A percentile compares a stretch with the other conserved stretches of the same genome.
These are phyloP conservation scores for Hymenoscyphus fructigenus DNA, from an alignment of 2,329 filamentous ascomycete genomes.

Conservation along the genomic window DNA sequence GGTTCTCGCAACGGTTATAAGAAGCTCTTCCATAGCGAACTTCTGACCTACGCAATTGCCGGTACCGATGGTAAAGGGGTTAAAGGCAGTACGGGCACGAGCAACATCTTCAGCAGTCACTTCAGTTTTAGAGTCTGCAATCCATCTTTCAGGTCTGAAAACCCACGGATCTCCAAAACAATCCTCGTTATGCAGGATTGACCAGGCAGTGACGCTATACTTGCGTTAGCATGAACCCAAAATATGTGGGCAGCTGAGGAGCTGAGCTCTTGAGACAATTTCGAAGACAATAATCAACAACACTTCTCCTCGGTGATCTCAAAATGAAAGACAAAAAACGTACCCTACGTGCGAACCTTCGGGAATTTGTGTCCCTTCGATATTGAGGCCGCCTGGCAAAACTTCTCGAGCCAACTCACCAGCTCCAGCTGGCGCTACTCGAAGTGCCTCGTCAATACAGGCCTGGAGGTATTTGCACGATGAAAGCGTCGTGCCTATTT, in stretches of 20 bases:
- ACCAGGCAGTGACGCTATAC: slow-evolving; percentile 40
- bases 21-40: slow-evolving; percentile 18
- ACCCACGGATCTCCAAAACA: slow-evolving; percentile 43
- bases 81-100: slow-evolving; percentile 7
- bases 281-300: no score
- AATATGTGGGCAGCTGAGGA: no score
- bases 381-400: slow-evolving; percentile 6
- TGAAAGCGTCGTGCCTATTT: slow-evolving; percentile 13
- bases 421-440: slow-evolving; percentile 19
- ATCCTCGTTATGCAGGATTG: slow-evolving; percentile 43
- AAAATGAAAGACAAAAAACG: no score
- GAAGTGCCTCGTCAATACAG: slow-evolving; percentile 36
- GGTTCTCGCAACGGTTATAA: slow-evolving; percentile 8
- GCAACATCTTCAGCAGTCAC: slow-evolving; percentile 19
- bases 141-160: slow-evolving; percentile 43
- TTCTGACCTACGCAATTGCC: slow-evolving; percentile 19
- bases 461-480: slow-evolving; percentile 41
- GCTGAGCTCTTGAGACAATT: no score
- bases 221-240: no score
- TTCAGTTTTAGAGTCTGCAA: slow-evolving; percentile 13
- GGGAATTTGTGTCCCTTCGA: slow-evolving; percentile 33
- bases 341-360: slow-evolving; percentile 42
- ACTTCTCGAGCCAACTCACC: slow-evolving; percentile 17
- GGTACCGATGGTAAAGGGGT: slow-evolving; percentile 19
- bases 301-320: no score